phyloP scores from a whole-genome alignment of 768 basidiomycete genomes.

The Auricularia sp. region DNA sequence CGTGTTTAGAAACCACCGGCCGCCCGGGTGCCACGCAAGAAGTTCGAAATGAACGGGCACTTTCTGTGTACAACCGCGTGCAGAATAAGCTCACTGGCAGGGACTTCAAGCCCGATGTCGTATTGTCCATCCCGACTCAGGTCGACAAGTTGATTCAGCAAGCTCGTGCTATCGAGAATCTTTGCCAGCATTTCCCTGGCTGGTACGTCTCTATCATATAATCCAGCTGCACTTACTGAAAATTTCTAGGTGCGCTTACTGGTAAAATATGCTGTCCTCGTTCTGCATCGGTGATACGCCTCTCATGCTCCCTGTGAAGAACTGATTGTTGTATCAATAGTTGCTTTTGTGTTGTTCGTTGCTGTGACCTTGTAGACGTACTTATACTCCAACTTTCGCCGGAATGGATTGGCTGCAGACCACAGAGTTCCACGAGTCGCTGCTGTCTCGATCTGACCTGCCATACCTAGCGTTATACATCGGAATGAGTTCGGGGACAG shows the following conservation, averaged over 20 bases:
- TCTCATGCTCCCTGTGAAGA: too few species aligned
- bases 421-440: too few species aligned
- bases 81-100: slow-evolving; percentile 90
- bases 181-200: slow-evolving; percentile 94
- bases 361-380: too few species aligned
- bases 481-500: too few species aligned
- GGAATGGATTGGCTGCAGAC: too few species aligned
- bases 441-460: too few species aligned
- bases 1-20: slow-evolving; percentile 30
- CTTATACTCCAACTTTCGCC: too few species aligned
- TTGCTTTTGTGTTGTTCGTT: too few species aligned
- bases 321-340: too few species aligned
- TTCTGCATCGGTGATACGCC: too few species aligned
- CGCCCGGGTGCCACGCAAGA: slow-evolving; percentile 62
- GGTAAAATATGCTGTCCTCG: slow-evolving; percentile 31
- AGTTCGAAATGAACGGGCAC: slow-evolving; percentile 81
- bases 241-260: slow-evolving; percentile 57
- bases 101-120: slow-evolving; percentile 83
- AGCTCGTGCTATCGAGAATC: slow-evolving; percentile 87
- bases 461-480: too few species aligned
- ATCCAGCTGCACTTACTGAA: slow-evolving; percentile 1
- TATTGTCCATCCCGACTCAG: slow-evolving; percentile 67
- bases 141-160: slow-evolving; percentile 91
- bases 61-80: slow-evolving; percentile 90
- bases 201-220: slow-evolving; percentile 42